Percentiles rank a stretch among this genome's conserved stretches.
phyloP scores from a whole-genome alignment of 78 protist species.

The Acrasis kona region DNA sequence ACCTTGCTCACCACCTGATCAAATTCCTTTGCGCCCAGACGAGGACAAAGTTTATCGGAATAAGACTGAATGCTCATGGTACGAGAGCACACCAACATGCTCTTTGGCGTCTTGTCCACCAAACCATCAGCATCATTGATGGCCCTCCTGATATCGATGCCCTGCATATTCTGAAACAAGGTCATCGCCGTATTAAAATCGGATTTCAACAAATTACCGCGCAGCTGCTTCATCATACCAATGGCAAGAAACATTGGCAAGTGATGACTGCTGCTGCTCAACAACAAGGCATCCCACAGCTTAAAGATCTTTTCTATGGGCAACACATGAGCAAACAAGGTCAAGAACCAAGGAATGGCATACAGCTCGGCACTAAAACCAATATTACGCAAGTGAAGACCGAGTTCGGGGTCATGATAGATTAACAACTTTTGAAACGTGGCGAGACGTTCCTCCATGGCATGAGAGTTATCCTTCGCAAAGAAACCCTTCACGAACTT shows the following conservation, averaged over 20 bases:
- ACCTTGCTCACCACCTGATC: no score
- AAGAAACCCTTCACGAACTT: slow-evolving; percentile 43
- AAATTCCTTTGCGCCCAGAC: no score
- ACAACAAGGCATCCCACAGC: slow-evolving; percentile 61
- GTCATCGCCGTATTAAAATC: background rate
- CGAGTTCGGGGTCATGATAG: slow-evolving; percentile 62
- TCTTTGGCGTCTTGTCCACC: background rate
- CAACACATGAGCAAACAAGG: slow-evolving; percentile 48
- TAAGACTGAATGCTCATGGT: no score
- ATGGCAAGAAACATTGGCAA: slow-evolving; percentile 41
- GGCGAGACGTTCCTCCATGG: slow-evolving; percentile 25
- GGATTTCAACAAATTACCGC: slow-evolving; percentile 10
- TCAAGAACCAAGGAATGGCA: slow-evolving; percentile 71
- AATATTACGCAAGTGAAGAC: slow-evolving; percentile 24
- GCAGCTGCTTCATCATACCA: slow-evolving; percentile 44
- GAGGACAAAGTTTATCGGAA: no score
- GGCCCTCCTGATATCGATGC: background rate
- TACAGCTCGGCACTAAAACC: slow-evolving; percentile 56
- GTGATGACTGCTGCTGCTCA: slow-evolving; percentile 37
- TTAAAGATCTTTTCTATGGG: slow-evolving; percentile 48
- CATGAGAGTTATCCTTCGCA: slow-evolving; percentile 27
- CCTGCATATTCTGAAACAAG: background rate
- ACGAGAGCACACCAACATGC: no score
- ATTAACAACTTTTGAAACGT: slow-evolving; percentile 27
- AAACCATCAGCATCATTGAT: background rate